These are phyloP conservation scores for Chloromonas sp. DNA, from an alignment of 163 green algal species.

Conservation along the genomic window DNA sequence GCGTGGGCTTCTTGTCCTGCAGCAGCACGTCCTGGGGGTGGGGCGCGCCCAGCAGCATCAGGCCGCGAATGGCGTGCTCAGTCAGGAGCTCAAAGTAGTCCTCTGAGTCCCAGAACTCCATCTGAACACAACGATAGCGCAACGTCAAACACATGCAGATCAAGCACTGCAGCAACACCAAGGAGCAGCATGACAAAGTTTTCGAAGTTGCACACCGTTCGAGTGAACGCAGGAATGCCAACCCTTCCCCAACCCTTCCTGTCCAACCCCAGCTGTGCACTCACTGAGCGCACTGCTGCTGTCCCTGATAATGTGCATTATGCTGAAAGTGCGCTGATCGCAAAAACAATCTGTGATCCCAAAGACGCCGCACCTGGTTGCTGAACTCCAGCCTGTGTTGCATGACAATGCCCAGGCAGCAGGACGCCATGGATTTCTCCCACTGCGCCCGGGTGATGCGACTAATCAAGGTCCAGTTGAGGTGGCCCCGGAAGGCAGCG, in stretches of 20 bases:
- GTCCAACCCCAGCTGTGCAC: too few relatives aligned
- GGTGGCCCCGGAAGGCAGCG: conserved; percentile 23
- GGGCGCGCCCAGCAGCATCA: conserved; percentile 36
- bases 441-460: conserved; percentile 33
- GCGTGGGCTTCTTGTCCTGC: background rate
- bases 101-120: conserved; percentile 32
- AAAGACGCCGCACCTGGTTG: conserved; percentile 5
- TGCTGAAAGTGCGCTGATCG: too few relatives aligned
- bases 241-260: too few relatives aligned
- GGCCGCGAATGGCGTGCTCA: conserved; percentile 40
- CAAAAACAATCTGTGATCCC: too few relatives aligned
- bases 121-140: background rate
- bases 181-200: too few relatives aligned
- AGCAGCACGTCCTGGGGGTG: conserved; percentile 24
- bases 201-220: too few relatives aligned
- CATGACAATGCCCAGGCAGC: conserved; percentile 42
- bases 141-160: background rate
- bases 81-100: conserved; percentile 43
- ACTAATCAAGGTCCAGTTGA: conserved; percentile 38
- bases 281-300: too few relatives aligned
- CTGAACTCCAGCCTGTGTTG: conserved; percentile 35
- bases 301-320: too few relatives aligned
- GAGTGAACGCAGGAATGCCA: too few relatives aligned
- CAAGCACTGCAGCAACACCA: conserved; percentile 5
- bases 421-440: conserved; percentile 43